These are phyloP conservation scores for Eimeria maxima DNA, from an alignment of 169 alveolate species.

Conservation along the genomic window DNA sequence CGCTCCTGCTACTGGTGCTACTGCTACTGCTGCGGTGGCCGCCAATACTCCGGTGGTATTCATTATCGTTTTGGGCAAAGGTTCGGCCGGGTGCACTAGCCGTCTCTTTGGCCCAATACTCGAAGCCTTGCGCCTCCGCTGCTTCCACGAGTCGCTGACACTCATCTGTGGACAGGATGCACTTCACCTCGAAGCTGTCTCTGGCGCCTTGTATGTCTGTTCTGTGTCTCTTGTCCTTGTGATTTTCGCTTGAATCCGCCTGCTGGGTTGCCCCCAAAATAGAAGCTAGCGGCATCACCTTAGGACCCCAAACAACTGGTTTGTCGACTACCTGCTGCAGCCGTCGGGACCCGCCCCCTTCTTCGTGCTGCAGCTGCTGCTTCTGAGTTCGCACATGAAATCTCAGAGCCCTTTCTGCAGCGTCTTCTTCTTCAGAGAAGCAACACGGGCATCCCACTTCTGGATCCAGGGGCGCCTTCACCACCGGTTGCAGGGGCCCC, in stretches of 20 bases:
- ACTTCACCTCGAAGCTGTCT: constrained; percentile 60
- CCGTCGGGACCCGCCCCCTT: neutral
- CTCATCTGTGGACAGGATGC: constrained; percentile 56
- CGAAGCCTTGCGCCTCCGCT: constrained; percentile 61
- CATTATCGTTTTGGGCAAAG: neutral
- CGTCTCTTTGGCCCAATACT: constrained; percentile 71
- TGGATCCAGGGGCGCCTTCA: neutral
- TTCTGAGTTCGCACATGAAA: constrained; percentile 52
- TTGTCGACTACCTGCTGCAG: constrained; percentile 67
- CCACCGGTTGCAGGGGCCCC: neutral
- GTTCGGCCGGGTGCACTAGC: neutral
- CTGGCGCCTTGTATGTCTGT: constrained; percentile 27
- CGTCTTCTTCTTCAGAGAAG: constrained; percentile 61
- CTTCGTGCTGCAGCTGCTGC: neutral
- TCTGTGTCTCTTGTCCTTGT: neutral
- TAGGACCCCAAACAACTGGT: constrained; percentile 55
- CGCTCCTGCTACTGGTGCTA: neutral
- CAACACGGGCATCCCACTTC: neutral
- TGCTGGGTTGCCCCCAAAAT: neutral
- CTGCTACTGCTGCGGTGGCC: neutral
- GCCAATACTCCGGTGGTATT: neutral
- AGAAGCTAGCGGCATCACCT: constrained; percentile 11
- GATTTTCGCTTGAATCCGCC: neutral
- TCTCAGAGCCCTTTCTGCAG: constrained; percentile 40
- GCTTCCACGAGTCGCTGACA: constrained; percentile 67